Evolutionary conservation across 768 basidiomycete genomes (phyloP).

Genomic region (Sutorius australiensis): DNA sequence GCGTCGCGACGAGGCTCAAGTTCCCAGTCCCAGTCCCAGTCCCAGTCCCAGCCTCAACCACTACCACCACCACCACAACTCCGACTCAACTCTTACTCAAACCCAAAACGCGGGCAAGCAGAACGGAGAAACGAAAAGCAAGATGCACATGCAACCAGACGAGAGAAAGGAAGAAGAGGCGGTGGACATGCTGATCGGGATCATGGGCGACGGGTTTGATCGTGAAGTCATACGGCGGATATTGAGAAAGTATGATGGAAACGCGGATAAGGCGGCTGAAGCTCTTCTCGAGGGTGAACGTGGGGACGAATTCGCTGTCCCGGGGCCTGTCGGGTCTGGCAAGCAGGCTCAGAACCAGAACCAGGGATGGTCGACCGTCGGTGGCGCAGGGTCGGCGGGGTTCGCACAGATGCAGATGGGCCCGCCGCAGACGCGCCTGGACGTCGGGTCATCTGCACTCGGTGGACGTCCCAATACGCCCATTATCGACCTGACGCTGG

Average conservation of each 20-base stretch:
- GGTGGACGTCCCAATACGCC: constrained; percentile 26
- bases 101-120: background rate
- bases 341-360: constrained; percentile 5
- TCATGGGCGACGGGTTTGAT: constrained; percentile 42
- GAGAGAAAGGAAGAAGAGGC: constrained; percentile 28
- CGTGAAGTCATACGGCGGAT: constrained; percentile 50
- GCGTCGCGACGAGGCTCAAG: background rate
- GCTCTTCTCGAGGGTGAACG: constrained; percentile 53
- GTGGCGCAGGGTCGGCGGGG: too few relatives aligned
- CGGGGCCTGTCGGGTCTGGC: background rate
- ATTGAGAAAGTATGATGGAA: constrained; percentile 56
- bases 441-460: constrained; percentile 5
- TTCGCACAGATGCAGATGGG: background rate
- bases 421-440: constrained; percentile 12
- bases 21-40: background rate
- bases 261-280: constrained; percentile 52
- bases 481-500: constrained; percentile 59
- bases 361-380: constrained; percentile 7
- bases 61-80: background rate
- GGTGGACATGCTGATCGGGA: constrained; percentile 32
- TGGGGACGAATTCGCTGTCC: constrained; percentile 30
- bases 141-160: constrained; percentile 22
- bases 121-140: background rate
- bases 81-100: background rate
- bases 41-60: background rate